phyloP scores from a whole-genome alignment of 192 early-diverging fungal genomes.

The Linnemannia exigua region DNA sequence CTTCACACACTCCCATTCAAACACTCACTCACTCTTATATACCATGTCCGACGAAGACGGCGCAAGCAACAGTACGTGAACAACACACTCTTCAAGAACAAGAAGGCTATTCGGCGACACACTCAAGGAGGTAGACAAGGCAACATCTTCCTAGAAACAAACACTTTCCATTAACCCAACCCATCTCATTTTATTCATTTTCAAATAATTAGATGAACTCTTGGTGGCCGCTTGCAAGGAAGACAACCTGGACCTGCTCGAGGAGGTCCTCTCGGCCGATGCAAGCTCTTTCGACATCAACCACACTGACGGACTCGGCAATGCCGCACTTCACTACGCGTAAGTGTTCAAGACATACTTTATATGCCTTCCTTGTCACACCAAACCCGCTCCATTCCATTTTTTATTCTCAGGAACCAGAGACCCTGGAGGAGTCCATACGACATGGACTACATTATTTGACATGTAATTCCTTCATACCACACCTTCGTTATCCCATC shows the following conservation, averaged over 20 bases:
- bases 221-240: slow-evolving; percentile 79
- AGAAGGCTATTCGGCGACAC: not conserved
- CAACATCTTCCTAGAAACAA: not conserved
- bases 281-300: slow-evolving; percentile 67
- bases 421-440: not conserved
- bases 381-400: too few relatives aligned
- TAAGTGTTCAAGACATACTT: slow-evolving; percentile 25
- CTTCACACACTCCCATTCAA: not conserved
- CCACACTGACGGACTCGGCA: slow-evolving; percentile 72
- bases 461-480: too few relatives aligned
- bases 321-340: slow-evolving; percentile 79
- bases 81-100: not conserved
- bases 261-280: slow-evolving; percentile 66
- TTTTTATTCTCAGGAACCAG: not conserved
- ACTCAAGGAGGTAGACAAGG: not conserved
- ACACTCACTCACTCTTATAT: not conserved
- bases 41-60: slow-evolving; percentile 44
- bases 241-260: slow-evolving; percentile 77
- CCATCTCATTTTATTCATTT: not conserved
- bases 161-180: not conserved
- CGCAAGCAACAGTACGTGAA: slow-evolving; percentile 47
- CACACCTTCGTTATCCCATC: too few relatives aligned
- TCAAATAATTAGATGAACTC: slow-evolving; percentile 67
- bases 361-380: not conserved
- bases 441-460: not conserved